These are phyloP conservation scores for Globisporangium spinosum DNA, from an alignment of 352 stramenopile species.

Conservation along the genomic window DNA sequence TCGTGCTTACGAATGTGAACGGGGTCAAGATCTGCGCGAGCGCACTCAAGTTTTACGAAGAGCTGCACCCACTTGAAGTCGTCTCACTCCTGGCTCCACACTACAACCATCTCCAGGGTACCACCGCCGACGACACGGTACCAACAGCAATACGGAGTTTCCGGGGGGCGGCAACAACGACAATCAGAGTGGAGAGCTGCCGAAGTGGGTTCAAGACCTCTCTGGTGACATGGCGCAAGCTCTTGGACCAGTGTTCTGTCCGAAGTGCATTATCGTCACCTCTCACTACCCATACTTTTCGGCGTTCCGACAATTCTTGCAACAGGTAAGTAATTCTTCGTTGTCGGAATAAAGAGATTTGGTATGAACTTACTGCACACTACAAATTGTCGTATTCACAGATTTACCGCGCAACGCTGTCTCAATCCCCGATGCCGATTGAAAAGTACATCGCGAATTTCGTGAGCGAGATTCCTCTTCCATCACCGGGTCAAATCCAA, in stretches of 20 bases:
- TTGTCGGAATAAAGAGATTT: background rate
- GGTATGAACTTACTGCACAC: background rate
- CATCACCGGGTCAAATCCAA: slow-evolving; percentile 88
- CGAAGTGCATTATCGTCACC: slow-evolving; percentile 92
- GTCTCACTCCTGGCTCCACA: slow-evolving; percentile 63
- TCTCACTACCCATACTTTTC: slow-evolving; percentile 96
- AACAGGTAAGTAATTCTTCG: slow-evolving; percentile 65
- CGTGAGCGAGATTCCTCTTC: slow-evolving; percentile 93
- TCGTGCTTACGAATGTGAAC: slow-evolving; percentile 81
- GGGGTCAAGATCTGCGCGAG: slow-evolving; percentile 80
- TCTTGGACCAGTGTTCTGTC: slow-evolving; percentile 80
- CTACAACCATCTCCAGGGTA: slow-evolving; percentile 34
- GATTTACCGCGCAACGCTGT: slow-evolving; percentile 80
- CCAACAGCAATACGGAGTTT: background rate
- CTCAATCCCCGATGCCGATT: slow-evolving; percentile 90
- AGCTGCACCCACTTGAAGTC: slow-evolving; percentile 75
- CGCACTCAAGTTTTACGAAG: slow-evolving; percentile 79
- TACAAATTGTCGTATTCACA: slow-evolving; percentile 16
- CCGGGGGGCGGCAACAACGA: slow-evolving; percentile 34
- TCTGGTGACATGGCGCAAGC: slow-evolving; percentile 40
- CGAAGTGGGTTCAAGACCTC: slow-evolving; percentile 71
- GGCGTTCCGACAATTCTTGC: slow-evolving; percentile 93
- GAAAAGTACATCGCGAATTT: slow-evolving; percentile 98
- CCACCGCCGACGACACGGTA: slow-evolving; percentile 17
- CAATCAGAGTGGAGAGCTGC: slow-evolving; percentile 47